These are phyloP conservation scores for Plasmodium fragile DNA, from an alignment of 169 alveolate species.

Conservation along the genomic window DNA sequence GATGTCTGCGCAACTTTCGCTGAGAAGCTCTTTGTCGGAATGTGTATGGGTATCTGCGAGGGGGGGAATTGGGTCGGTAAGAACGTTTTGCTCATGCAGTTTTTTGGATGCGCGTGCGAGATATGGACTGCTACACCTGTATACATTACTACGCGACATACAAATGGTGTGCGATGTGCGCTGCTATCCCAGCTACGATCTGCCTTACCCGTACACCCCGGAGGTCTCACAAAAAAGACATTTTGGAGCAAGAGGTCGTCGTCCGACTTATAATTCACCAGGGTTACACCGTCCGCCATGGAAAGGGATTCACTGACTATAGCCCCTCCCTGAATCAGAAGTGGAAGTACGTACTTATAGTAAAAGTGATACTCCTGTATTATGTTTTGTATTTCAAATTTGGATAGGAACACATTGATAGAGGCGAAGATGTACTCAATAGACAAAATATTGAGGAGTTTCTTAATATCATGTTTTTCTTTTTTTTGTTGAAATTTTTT, in stretches of 20 bases:
- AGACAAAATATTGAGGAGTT: conserved; percentile 48
- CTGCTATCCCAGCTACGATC: too few relatives aligned
- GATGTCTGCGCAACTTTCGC: background rate
- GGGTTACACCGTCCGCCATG: conserved; percentile 20
- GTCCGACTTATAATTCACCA: conserved; percentile 45
- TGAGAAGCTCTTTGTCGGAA: background rate
- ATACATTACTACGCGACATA: too few relatives aligned
- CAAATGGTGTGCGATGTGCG: background rate
- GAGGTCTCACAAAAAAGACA: conserved; percentile 3
- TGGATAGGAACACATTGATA: conserved; percentile 63
- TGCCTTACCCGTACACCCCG: conserved; percentile 1
- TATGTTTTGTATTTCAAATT: conserved; percentile 75
- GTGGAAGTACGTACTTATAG: conserved; percentile 44
- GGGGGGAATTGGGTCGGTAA: background rate
- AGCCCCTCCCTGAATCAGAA: background rate
- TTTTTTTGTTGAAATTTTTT: conserved; percentile 52
- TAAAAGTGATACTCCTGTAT: conserved; percentile 75
- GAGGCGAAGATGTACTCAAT: conserved; percentile 75
- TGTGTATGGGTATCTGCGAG: background rate
- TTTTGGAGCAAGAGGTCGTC: conserved; percentile 56
- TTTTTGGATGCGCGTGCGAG: background rate
- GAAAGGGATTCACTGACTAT: background rate
- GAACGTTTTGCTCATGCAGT: background rate
- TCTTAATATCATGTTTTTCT: conserved; percentile 68
- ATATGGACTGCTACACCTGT: background rate